Percentiles rank a stretch among this genome's conserved stretches.
Evolutionary conservation across 192 early-diverging fungal species (phyloP).

Genomic region (Rhizophagus clarus): DNA sequence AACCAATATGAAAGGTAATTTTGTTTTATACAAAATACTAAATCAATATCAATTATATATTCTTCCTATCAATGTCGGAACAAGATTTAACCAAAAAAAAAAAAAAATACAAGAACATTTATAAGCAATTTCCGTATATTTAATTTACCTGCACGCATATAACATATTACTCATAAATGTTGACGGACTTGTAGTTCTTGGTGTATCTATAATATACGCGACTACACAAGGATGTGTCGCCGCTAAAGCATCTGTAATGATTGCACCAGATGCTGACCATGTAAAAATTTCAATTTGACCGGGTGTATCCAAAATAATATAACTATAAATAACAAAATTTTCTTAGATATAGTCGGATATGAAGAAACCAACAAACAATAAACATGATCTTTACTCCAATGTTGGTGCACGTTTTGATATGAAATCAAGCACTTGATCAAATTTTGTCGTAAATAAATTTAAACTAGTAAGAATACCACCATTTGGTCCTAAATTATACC

Average conservation of each 20-base stretch:
- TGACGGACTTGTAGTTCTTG: conserved; percentile 84
- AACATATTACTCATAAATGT: conserved; percentile 99
- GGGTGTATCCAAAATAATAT: conserved; percentile 90
- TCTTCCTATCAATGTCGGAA: background rate
- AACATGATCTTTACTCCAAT: conserved; percentile 57
- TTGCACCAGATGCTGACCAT: conserved; percentile 95
- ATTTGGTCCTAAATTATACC: conserved; percentile 94
- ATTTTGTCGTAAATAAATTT: conserved; percentile 97
- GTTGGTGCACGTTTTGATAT: conserved; percentile 75
- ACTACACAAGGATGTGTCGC: conserved; percentile 90
- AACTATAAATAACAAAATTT: conserved; percentile 46
- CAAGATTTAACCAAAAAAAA: background rate
- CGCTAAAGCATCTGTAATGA: conserved; percentile 93
- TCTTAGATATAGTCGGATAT: background rate
- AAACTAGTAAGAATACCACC: conserved; percentile 95
- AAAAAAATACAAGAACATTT: background rate
- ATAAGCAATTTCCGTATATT: background rate
- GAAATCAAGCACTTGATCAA: conserved; percentile 93
- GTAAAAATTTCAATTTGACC: conserved; percentile 99
- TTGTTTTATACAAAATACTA: conserved; percentile 95
- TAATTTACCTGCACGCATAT: conserved; percentile 80
- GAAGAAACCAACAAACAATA: background rate
- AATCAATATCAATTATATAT: background rate
- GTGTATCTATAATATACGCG: conserved; percentile 95
- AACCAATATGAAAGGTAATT: conserved; percentile 91